These are phyloP conservation scores for Tilletia walkeri DNA, from an alignment of 1,284 basidiomycete genomes.

Conservation along the genomic window DNA sequence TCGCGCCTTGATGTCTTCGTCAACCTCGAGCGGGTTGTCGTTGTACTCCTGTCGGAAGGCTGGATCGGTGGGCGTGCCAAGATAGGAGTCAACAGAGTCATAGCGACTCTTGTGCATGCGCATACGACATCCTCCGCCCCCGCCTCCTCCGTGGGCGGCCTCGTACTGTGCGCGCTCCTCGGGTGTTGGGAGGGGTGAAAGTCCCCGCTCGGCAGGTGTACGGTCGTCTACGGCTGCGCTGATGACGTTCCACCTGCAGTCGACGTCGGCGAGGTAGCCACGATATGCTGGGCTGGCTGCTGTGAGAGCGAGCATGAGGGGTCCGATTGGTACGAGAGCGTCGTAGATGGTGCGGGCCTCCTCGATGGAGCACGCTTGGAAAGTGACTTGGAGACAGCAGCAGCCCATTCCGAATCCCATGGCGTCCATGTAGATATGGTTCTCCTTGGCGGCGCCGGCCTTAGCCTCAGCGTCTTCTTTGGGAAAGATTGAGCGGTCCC, in stretches of 20 bases:
- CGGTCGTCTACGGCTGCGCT: slow-evolving; percentile 95
- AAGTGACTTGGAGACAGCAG: slow-evolving; percentile 94
- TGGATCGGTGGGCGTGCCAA: slow-evolving; percentile 70
- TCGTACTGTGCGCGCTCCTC: slow-evolving; percentile 10
- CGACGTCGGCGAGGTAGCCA: slow-evolving; percentile 91
- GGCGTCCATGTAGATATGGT: slow-evolving; percentile 97
- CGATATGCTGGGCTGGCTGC: slow-evolving; percentile 92
- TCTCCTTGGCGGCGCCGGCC: slow-evolving; percentile 75
- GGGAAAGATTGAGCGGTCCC: slow-evolving; percentile 72
- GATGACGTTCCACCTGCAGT: slow-evolving; percentile 98
- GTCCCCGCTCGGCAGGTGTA: slow-evolving; percentile 86
- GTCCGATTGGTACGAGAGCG: slow-evolving; percentile 86
- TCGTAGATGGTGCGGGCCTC: slow-evolving; percentile 93
- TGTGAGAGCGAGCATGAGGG: slow-evolving; percentile 91
- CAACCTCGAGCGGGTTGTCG: slow-evolving; percentile 78
- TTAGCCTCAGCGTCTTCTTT: slow-evolving; percentile 80
- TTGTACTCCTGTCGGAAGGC: slow-evolving; percentile 89
- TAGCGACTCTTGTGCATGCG: slow-evolving; percentile 93
- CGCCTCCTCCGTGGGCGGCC: slow-evolving; percentile 17
- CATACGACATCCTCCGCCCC: slow-evolving; percentile 67
- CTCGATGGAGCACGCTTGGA: slow-evolving; percentile 88
- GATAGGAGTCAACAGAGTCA: slow-evolving; percentile 90
- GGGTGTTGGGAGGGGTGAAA: slow-evolving; percentile 56
- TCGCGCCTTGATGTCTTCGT: slow-evolving; percentile 66
- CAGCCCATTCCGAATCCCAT: slow-evolving; percentile 99